Base-by-base conservation (phyloP, 176 grass and related monocot species). In the Aegilops sharonensis region DNA sequence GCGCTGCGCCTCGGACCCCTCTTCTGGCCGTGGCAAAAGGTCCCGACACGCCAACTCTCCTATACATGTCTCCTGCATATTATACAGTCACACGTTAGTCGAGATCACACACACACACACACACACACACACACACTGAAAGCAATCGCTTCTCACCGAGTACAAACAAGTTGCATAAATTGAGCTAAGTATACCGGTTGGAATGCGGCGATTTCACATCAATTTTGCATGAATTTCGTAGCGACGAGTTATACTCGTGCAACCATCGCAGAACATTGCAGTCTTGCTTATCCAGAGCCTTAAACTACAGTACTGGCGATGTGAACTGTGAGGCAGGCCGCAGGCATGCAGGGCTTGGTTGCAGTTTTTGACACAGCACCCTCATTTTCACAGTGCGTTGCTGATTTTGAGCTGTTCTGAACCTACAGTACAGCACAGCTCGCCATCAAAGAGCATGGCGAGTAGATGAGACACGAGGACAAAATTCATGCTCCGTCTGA, bases 1-100 rank as follows among this genome's bases (percentile, higher is more conserved):
- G 89, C 84, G 62, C 86, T 88, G 27, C 93, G 91, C 39, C 50
- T 95, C 39, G 85, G 85, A 1, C 96, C 93, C 21, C 93, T 94
- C 91, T 95, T 98, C 88, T 98, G 96, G 96, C 96, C 96, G 47
- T 98, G 93, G 96, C 61, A 98, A 79, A 95, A 95, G 91, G 96
- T 98, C 75, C 75, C 36, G 17, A 21, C 56, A 45, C 39, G 15
- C 61, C 20, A 65, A 61, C 61, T 66, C 61, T 47, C 78, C 39
- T 31, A 18, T 21, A 57, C 64, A 61, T 15, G 7, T 68, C 17
- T 4, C 14, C 4, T 5, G 24, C 73, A 21, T 47, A 47, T 47
- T 47, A 42, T 40, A 31, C 31, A 31, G 31, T 31, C 31, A 31
- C 31, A 31, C 31, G 31, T 31, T 31, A 31, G 31, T 31, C 31